Conservation (phyloP, 345 rosid genomes). For the Lumnitzera racemosa region DNA sequence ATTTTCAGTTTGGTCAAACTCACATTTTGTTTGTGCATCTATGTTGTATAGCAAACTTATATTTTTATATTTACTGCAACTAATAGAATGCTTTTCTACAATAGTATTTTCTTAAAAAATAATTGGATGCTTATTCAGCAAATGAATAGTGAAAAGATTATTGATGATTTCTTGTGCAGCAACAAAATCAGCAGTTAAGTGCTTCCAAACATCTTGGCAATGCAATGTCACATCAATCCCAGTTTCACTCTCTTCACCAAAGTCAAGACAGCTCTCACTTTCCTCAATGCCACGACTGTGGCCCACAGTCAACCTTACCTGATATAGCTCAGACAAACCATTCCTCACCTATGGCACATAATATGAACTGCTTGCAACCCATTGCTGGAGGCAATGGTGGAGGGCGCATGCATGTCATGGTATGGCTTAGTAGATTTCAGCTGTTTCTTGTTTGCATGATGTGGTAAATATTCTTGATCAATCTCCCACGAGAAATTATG, state of each 20-base stretch:
- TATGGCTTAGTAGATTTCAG: constrained; percentile 16
- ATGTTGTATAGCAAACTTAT: no score
- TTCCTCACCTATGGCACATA: constrained; percentile 66
- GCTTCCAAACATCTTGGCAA: constrained; percentile 67
- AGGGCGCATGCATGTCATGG: constrained; percentile 65
- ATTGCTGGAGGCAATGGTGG: constrained; percentile 54
- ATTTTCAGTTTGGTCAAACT: no score
- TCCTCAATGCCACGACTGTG: constrained; percentile 62
- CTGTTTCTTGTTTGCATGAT: background rate
- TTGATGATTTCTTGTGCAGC: constrained; percentile 23
- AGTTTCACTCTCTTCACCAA: constrained; percentile 65
- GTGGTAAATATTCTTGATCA: no score
- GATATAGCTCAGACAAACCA: constrained; percentile 67
- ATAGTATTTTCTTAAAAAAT: no score
- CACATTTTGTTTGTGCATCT: no score
- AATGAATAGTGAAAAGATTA: background rate
- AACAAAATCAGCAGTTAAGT: constrained; percentile 51
- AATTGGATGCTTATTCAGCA: background rate
- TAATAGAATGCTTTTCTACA: no score
- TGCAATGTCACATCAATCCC: constrained; percentile 52
- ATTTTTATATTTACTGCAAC: no score
- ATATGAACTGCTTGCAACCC: constrained; percentile 80
- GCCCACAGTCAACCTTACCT: constrained; percentile 39
- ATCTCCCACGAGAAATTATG: no score
- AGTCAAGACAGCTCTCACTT: constrained; percentile 59